Evolutionary conservation across 805 yeast genomes (phyloP), one percentile per base, ranked within the genome.

Genomic region (Starmera caribaea): DNA sequence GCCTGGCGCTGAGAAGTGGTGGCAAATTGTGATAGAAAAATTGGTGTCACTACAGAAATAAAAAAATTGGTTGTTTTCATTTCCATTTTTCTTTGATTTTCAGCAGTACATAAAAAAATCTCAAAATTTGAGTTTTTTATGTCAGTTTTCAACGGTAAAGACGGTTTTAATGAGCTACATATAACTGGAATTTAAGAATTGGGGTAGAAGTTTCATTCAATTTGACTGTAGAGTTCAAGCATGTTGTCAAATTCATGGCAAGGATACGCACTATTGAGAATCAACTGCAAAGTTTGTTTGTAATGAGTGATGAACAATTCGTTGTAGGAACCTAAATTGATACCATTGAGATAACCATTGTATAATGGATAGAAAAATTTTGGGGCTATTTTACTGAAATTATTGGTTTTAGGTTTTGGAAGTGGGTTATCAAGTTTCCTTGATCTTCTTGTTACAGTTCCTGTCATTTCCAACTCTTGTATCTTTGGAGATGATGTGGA

Each of bases 261-360:
- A 0, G 79, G 79, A 42, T 66, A 64, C 0, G 79, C 71, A 17
- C 75, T 65, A 32, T 67, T 69, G 16, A 74, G 45, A 4, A 76
- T 45, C 12, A 76, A 52, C 2, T 66, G 54, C 39, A 76, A 48
- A 0, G 80, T 74, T 24, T 65, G 58, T 3, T 76, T 39, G 46
- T 67, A 77, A 45, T 77, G 82, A 3, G 68, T 67, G 32, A 68
- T 57, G 41, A 77, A 71, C 16, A 75, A 45, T 6, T 71, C 65
- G 14, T 76, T 72, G 43, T 69, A 74, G 27, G 69, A 65, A 0
- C 81, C 81, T 31, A 76, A 55, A 40, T 73, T 64, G n/a, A 75
- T 68, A 9, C 74, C 71, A 40, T 69, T 71, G 34, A 70, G 51
- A 80, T 79, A 74, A 1, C 71, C 70, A 39, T 68, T 68, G 0